These are phyloP conservation scores for Globisporangium abappressorium DNA, from an alignment of 352 stramenopile genomes.

Conservation along the genomic window DNA sequence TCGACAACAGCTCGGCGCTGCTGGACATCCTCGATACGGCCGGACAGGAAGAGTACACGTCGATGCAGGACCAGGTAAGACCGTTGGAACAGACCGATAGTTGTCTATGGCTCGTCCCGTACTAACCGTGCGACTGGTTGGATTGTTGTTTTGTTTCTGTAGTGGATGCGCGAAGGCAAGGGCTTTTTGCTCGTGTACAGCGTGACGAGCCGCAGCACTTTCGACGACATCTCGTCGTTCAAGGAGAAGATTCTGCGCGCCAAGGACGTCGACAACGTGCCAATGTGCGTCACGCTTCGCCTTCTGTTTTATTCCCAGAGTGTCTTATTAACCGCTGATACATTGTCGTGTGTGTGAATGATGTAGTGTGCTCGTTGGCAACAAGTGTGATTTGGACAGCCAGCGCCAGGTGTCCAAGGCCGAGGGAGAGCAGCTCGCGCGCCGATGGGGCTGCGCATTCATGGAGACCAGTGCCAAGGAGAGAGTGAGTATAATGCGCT, in stretches of 20 bases:
- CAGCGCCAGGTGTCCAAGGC: conserved; percentile 67
- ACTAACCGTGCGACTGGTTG: neutral
- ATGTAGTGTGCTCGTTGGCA: conserved; percentile 77
- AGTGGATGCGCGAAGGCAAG: conserved; percentile 92
- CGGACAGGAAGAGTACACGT: conserved; percentile 91
- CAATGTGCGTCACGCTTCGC: conserved; percentile 42
- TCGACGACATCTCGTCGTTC: conserved; percentile 87
- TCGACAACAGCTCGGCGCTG: conserved; percentile 78
- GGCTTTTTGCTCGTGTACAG: conserved; percentile 90
- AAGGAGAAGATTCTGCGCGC: conserved; percentile 90
- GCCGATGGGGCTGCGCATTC: conserved; percentile 79
- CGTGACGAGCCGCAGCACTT: conserved; percentile 87
- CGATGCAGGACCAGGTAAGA: conserved; percentile 86
- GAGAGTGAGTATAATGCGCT: conserved; percentile 43
- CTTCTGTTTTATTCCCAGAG: neutral
- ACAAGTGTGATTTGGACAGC: conserved; percentile 84
- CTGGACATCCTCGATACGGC: conserved; percentile 92
- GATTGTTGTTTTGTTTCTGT: conserved; percentile 3
- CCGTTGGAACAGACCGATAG: neutral
- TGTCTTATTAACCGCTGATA: neutral
- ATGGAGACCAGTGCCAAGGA: conserved; percentile 89
- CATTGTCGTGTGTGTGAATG: neutral
- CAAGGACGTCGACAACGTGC: conserved; percentile 85
- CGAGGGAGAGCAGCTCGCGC: conserved; percentile 66
- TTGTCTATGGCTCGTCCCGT: neutral